Base-by-base conservation (phyloP, 106 monocot genomes). In the Chionographis japonica region DNA sequence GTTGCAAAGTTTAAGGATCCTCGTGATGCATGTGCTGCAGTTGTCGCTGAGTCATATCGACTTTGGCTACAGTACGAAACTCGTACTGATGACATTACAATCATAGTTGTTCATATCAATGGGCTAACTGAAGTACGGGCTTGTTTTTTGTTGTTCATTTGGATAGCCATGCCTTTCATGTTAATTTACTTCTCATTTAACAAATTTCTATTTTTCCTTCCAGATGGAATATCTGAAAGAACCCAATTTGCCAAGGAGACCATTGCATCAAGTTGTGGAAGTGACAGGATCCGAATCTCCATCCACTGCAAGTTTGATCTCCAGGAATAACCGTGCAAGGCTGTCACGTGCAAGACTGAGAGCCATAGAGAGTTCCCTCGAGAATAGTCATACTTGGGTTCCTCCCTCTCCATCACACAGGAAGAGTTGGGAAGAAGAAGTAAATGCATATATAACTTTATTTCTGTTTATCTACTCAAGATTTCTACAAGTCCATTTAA, bases 341-440 rank as follows among this genome's bases (percentile, higher is more conserved):
- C 66, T 92, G 49, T 98, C 97, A 72, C 78, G 84, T 40, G 81
- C 85, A 52, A 72, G 92, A 58, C 43, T 98, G 46, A 86, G 80
- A 84, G 97, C 85, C 19, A 83, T 98, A 70, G 97, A 93, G 66
- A 81, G 70, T 82, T 98, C 92, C 36, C 89, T 98, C 69, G 97
- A 98, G 54, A 93, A 77, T 80, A 87, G 80, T 3, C 82, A 76
- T 71, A 15, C 71, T 64, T 98, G 97, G 97, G 77, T 79, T 72
- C 97, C 97, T 9, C 85, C 92, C 15, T 81, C 86, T 65, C 79
- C 85, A 62, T 85, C 83, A 16, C 80, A 98, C 67, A 82, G 97
- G 69, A 98, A 92, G 69, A 92, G 92, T 60, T 98, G 89, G 97
- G 97, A 98, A 85, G 97, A 98, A 85, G 83, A 98, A 85, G 97